These are phyloP conservation scores for Lojkania enalia DNA, from an alignment of 2,329 filamentous ascomycete genomes.

Conservation along the genomic window DNA sequence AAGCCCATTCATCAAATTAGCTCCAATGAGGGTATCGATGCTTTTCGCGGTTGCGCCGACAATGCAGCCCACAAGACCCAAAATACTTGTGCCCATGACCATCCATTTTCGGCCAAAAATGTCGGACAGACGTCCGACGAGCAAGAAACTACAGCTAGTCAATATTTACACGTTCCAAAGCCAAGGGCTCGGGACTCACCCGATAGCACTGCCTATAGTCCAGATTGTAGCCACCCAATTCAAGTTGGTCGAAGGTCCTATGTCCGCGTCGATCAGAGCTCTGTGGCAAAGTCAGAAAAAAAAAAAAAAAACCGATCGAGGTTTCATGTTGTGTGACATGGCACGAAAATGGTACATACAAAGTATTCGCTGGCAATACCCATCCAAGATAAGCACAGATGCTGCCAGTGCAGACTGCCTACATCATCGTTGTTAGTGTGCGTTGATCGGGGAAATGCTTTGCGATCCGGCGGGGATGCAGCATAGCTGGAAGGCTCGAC, in stretches of 20 bases:
- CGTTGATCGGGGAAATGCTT: background rate
- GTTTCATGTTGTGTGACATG: conserved; percentile 1
- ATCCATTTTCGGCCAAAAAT: conserved; percentile 32
- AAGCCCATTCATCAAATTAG: conserved; percentile 32
- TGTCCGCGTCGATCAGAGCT: conserved; percentile 29
- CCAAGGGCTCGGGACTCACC: too few species aligned
- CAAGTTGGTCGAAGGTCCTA: conserved; percentile 30
- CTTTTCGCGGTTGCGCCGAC: conserved; percentile 33
- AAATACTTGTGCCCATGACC: conserved; percentile 23
- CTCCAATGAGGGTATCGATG: conserved; percentile 37
- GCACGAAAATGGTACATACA: conserved; percentile 17
- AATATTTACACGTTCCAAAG: background rate
- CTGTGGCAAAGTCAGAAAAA: conserved; percentile 14
- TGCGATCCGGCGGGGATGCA: background rate
- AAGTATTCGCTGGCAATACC: conserved; percentile 34
- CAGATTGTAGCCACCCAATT: conserved; percentile 35
- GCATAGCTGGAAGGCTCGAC: conserved; percentile 10
- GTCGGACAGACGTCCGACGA: conserved; percentile 30
- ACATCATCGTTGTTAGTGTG: background rate
- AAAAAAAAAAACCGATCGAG: background rate
- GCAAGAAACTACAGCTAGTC: conserved; percentile 15
- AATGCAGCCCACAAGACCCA: conserved; percentile 30
- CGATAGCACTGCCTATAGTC: conserved; percentile 27
- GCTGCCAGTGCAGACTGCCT: conserved; percentile 28
- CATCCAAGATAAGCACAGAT: conserved; percentile 36